Base-by-base conservation (phyloP, 805 yeast genomes). In the Cyberlindnera saturnus region DNA sequence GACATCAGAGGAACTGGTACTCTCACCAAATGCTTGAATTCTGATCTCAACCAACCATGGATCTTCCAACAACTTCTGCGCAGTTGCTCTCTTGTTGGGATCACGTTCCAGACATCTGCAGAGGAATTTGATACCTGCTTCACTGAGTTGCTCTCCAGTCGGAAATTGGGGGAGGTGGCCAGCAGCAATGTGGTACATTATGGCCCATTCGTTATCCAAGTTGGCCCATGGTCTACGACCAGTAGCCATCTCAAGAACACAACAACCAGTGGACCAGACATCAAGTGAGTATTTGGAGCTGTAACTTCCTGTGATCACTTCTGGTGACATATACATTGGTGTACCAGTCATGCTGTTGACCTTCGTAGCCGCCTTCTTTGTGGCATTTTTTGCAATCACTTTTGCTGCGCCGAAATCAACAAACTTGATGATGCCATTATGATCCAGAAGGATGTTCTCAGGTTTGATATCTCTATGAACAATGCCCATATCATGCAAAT, bases 301-400 rank as follows among this genome's bases (percentile, higher is more conserved):
- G 34, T 49, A 52, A 11, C 78, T 65, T 2, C 97, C 97, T 1
- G 93, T 86, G 45, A 93, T 87, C 0, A 87, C 86, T 57, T 93
- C 99, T 0, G 99, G 99, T 0, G 98, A 88, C 98, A 93, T 91
- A 65, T 93, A 93, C 97, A 91, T 93, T 14, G 98, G 98, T 0
- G 99, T 93, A 33, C 99, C 99, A 3, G 95, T 61, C 71, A 68
- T 61, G 46, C 66, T 59, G 47, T 66, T 43, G 47, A 53, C 48
- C 57, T 63, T 45, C 40, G 61, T 34, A 48, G 60, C 43, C 47
- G 63, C 50, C 64, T 66, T 48, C 15, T 77, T 81, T 6, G 81
- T 64, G 7, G 67, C 62, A 34, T 64, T 76, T 40, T 78, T 78
- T 1, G 86, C 86, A 49, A 50, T 45, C 16, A 90, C 95, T 63